Percentiles rank a stretch among this genome's conserved stretches.
phyloP scores from a whole-genome alignment of 148 eudicot species.

The Vaccinium corymbosum region DNA sequence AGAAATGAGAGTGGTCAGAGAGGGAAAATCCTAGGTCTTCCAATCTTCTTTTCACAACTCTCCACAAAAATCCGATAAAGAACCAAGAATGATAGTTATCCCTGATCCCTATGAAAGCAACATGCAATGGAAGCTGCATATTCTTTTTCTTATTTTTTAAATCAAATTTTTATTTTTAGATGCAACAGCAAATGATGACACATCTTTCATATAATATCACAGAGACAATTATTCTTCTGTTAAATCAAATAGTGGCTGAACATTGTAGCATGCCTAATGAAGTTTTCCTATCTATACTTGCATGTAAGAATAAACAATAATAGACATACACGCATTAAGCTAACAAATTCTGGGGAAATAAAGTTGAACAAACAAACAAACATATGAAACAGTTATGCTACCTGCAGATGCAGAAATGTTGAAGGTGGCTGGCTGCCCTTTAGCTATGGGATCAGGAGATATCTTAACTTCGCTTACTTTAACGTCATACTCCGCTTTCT shows the following conservation, averaged over 20 bases:
- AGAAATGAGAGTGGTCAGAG: neutral
- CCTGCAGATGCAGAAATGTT: constrained; percentile 52
- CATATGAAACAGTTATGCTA: constrained; percentile 3
- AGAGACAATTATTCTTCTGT: neutral
- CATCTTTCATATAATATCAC: neutral
- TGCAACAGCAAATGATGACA: neutral
- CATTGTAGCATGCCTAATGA: neutral
- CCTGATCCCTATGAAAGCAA: neutral
- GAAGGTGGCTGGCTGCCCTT: constrained; percentile 54
- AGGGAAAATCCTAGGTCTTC: neutral
- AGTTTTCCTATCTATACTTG: neutral
- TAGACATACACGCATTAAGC: neutral
- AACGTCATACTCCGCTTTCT: constrained; percentile 48
- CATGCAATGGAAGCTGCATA: neutral
- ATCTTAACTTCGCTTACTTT: constrained; percentile 58
- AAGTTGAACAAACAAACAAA: neutral
- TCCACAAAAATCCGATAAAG: too few relatives aligned
- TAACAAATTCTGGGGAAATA: neutral
- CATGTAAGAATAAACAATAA: neutral
- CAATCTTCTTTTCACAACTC: neutral
- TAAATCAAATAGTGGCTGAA: neutral
- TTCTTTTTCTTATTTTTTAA: neutral
- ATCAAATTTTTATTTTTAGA: neutral
- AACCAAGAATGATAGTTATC: too few relatives aligned
- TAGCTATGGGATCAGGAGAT: constrained; percentile 53